phyloP scores from a whole-genome alignment of 2,329 filamentous ascomycete species.

The Piedraia hortae region DNA sequence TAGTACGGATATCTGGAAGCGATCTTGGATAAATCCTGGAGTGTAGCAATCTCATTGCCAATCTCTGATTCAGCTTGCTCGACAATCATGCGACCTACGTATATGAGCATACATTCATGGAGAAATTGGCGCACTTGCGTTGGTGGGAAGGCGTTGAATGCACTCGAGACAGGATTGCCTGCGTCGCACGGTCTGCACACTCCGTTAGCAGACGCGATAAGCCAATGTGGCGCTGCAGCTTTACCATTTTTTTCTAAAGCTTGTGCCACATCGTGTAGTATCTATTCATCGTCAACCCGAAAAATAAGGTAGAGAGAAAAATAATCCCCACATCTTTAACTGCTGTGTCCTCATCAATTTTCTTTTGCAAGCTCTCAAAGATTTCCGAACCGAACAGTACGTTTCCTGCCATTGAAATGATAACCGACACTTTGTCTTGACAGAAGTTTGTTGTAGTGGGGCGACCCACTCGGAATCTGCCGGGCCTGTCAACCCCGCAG shows the following conservation, averaged over 20 bases:
- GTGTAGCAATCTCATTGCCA: slow-evolving; percentile 39
- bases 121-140: slow-evolving; percentile 18
- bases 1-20: slow-evolving; percentile 85
- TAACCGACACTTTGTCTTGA: background rate
- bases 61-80: slow-evolving; percentile 42
- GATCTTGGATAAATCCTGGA: slow-evolving; percentile 40
- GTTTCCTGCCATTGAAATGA: slow-evolving; percentile 8
- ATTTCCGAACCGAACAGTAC: slow-evolving; percentile 21
- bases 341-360: slow-evolving; percentile 64
- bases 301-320: too few relatives aligned
- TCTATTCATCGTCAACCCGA: slow-evolving; percentile 16
- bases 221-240: background rate
- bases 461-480: background rate
- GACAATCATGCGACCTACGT: slow-evolving; percentile 38
- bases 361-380: slow-evolving; percentile 64
- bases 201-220: too few relatives aligned
- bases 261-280: slow-evolving; percentile 56
- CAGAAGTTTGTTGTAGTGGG: background rate
- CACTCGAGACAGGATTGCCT: slow-evolving; percentile 62
- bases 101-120: background rate
- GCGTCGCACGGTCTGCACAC: slow-evolving; percentile 37
- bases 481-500: too few relatives aligned
- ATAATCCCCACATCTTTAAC: slow-evolving; percentile 59
- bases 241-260: slow-evolving; percentile 49
- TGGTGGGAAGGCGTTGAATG: slow-evolving; percentile 54